Conservation (phyloP, 305 asterid genomes). For the Solanum hybrid region DNA sequence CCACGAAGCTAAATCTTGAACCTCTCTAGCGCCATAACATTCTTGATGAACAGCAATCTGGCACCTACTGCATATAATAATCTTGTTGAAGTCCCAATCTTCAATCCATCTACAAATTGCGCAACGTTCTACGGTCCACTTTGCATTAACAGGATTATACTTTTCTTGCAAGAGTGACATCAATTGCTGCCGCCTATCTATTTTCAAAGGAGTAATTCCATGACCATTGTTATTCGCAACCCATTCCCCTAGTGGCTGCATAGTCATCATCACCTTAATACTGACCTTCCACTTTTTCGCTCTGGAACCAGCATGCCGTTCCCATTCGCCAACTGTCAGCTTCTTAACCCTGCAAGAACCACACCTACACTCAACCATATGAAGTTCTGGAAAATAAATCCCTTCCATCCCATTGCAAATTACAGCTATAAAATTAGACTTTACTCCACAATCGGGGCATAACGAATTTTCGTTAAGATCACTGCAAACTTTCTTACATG, state of each 20-base stretch:
- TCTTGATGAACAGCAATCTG: slow-evolving; percentile 8
- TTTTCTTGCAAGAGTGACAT: background rate
- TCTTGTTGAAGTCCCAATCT: slow-evolving; percentile 12
- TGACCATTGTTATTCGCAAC: background rate
- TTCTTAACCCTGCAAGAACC: background rate
- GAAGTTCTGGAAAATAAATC: background rate
- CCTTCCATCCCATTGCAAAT: slow-evolving; percentile 9
- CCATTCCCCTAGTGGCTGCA: slow-evolving; percentile 9
- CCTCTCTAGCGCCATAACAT: slow-evolving; percentile 3
- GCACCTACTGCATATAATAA: slow-evolving; percentile 8
- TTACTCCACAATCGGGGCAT: background rate
- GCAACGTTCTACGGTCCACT: slow-evolving; percentile 13
- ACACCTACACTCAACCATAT: slow-evolving; percentile 10
- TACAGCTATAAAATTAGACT: background rate
- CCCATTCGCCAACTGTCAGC: slow-evolving; percentile 4
- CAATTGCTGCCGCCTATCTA: background rate
- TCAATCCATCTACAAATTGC: slow-evolving; percentile 15
- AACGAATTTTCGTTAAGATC: background rate
- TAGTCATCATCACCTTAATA: background rate
- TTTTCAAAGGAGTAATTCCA: background rate
- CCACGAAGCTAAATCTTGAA: slow-evolving; percentile 1
- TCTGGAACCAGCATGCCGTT: slow-evolving; percentile 8
- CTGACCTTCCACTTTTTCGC: slow-evolving; percentile 11
- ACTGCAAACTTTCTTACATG: background rate
- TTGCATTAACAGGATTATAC: background rate